Evolutionary conservation across 768 basidiomycete genomes (phyloP).

Genomic region (Phaeotremella skinneri): DNA sequence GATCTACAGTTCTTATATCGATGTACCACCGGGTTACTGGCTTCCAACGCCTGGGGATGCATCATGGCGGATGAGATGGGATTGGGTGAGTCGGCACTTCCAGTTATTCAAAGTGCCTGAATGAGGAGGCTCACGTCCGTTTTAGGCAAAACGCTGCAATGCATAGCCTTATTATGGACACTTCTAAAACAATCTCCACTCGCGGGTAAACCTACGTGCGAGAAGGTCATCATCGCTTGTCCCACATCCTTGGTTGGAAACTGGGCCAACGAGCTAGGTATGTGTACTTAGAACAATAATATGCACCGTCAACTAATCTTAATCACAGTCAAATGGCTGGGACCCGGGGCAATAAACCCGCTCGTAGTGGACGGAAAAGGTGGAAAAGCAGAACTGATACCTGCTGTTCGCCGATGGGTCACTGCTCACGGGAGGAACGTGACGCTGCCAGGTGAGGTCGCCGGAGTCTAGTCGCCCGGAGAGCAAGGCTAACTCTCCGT

Average conservation of each 20-base stretch:
- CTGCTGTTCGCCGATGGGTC: constrained; percentile 83
- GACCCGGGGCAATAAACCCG: constrained; percentile 70
- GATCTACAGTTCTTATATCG: constrained; percentile 81
- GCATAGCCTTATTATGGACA: constrained; percentile 93
- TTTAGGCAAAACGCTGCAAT: constrained; percentile 82
- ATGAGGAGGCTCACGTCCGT: constrained; percentile 14
- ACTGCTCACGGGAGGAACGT: constrained; percentile 83
- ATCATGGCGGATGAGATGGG: constrained; percentile 99
- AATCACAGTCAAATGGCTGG: constrained; percentile 85
- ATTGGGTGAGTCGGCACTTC: constrained; percentile 58
- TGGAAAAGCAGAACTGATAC: constrained; percentile 73
- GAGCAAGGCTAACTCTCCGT: constrained; percentile 1
- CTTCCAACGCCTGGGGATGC: constrained; percentile 77
- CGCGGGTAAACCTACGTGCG: constrained; percentile 79
- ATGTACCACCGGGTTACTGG: constrained; percentile 90
- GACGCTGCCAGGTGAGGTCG: constrained; percentile 73
- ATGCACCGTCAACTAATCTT: not conserved
- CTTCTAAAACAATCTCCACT: constrained; percentile 91
- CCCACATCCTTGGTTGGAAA: constrained; percentile 96
- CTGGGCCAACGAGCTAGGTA: constrained; percentile 95
- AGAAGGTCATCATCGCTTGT: constrained; percentile 96
- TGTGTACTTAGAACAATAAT: constrained; percentile 35
- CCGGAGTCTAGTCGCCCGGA: not conserved
- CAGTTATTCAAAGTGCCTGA: not conserved
- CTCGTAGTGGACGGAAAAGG: constrained; percentile 91